These are phyloP conservation scores for Nannizziopsis barbatae DNA, from an alignment of 2,329 filamentous ascomycete genomes.

Conservation along the genomic window DNA sequence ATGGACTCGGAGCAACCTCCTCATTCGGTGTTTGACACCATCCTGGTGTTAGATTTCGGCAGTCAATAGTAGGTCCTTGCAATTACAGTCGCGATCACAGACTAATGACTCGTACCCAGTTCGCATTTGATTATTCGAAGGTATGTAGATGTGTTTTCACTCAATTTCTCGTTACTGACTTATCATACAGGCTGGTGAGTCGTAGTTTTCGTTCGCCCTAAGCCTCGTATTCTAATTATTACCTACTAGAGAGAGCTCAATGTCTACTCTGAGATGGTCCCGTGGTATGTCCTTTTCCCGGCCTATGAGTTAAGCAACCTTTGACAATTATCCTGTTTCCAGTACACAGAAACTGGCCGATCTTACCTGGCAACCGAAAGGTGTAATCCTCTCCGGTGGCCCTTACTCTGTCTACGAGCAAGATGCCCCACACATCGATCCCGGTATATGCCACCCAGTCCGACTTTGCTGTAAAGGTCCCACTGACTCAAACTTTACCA, in stretches of 20 bases:
- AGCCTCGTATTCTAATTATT: neutral
- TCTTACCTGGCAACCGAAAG: conserved; percentile 67
- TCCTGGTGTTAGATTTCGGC: conserved; percentile 14
- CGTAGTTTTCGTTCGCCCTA: neutral
- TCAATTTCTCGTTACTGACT: neutral
- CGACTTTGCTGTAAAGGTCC: neutral
- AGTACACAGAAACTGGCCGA: conserved; percentile 64
- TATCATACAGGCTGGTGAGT: neutral
- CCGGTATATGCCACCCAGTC: conserved; percentile 38
- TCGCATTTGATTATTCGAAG: conserved; percentile 13
- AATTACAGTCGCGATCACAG: neutral
- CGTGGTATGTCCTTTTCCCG: conserved; percentile 41
- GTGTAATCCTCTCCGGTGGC: conserved; percentile 66
- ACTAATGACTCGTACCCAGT: conserved; percentile 1
- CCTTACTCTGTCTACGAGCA: conserved; percentile 71
- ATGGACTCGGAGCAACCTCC: conserved; percentile 7
- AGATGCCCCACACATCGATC: conserved; percentile 67
- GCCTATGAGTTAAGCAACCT: conserved; percentile 9
- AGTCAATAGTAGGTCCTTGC: conserved; percentile 6
- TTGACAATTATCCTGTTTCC: neutral
- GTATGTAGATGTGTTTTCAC: neutral
- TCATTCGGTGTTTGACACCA: conserved; percentile 9
- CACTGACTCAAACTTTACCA: neutral
- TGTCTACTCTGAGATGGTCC: conserved; percentile 79
- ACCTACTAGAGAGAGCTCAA: conserved; percentile 49